A percentile compares a stretch with the other conserved stretches of the same genome.
Conservation (phyloP, 768 basidiomycete species). For the Porphyrellus cyaneotinctus region DNA sequence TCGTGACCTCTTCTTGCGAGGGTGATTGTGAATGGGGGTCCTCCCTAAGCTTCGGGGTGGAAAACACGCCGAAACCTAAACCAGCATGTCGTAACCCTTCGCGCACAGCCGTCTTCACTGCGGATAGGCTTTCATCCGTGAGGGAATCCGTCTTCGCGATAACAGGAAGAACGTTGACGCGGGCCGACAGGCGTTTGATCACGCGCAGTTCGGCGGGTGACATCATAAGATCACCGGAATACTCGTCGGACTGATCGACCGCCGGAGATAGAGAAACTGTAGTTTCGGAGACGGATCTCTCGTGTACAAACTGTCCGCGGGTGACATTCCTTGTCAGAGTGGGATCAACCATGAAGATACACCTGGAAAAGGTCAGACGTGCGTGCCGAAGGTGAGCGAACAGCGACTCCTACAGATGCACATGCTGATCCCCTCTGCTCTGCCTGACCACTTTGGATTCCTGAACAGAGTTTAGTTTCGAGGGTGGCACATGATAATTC, state of each 20-base stretch:
- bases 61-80: slow-evolving; percentile 77
- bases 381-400: background rate
- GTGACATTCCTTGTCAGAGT: slow-evolving; percentile 55
- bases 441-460: slow-evolving; percentile 87
- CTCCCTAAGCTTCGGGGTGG: slow-evolving; percentile 34
- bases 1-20: slow-evolving; percentile 13
- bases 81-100: slow-evolving; percentile 60
- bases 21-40: slow-evolving; percentile 10
- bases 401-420: slow-evolving; percentile 64
- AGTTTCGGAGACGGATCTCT: slow-evolving; percentile 61
- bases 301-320: slow-evolving; percentile 45
- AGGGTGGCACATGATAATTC: background rate
- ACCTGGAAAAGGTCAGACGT: slow-evolving; percentile 41
- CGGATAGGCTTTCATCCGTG: slow-evolving; percentile 69
- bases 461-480: slow-evolving; percentile 34
- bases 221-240: slow-evolving; percentile 55
- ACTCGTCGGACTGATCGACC: slow-evolving; percentile 46
- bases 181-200: slow-evolving; percentile 67
- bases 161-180: slow-evolving; percentile 79
- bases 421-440: slow-evolving; percentile 85
- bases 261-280: slow-evolving; percentile 51
- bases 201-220: slow-evolving; percentile 76
- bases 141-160: slow-evolving; percentile 79
- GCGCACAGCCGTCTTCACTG: slow-evolving; percentile 71
- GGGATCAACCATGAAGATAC: slow-evolving; percentile 85